Evolutionary conservation across 1,284 basidiomycete species (phyloP).

Genomic region (Naganishia albida): DNA sequence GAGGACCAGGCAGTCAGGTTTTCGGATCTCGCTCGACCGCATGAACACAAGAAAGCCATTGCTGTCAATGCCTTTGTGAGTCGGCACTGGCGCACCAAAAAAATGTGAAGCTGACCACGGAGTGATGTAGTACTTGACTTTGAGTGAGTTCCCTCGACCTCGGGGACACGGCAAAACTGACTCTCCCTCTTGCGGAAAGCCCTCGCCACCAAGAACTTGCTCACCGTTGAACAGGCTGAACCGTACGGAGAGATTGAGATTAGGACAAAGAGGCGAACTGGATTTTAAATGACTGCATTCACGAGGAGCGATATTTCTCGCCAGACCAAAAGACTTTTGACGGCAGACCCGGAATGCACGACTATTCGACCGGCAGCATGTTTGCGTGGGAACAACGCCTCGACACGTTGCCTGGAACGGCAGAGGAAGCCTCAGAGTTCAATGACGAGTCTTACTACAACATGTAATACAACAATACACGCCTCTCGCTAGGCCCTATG

Average conservation of each 20-base stretch:
- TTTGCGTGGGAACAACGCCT: not conserved
- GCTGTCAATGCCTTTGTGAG: slow-evolving; percentile 31
- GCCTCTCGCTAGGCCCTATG: not conserved
- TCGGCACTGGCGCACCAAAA: not conserved
- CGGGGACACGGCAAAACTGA: not conserved
- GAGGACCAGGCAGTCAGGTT: slow-evolving; percentile 21
- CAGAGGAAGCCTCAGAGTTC: not conserved
- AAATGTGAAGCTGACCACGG: not conserved
- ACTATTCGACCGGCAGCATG: not conserved
- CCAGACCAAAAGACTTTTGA: too few relatives aligned
- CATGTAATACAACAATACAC: slow-evolving; percentile 20
- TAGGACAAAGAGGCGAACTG: slow-evolving; percentile 12
- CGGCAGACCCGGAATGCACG: too few relatives aligned
- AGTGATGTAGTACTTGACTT: not conserved
- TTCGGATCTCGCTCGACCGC: slow-evolving; percentile 28
- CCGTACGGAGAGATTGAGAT: slow-evolving; percentile 25
- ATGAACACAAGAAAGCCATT: slow-evolving; percentile 9
- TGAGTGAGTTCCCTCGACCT: not conserved
- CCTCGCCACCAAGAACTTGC: slow-evolving; percentile 30
- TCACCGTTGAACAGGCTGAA: slow-evolving; percentile 24
- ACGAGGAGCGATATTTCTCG: not conserved
- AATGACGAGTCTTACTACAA: slow-evolving; percentile 1
- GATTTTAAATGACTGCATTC: not conserved
- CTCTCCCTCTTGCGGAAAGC: slow-evolving; percentile 1
- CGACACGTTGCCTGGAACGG: too few relatives aligned